Base-by-base conservation (phyloP, 2,329 filamentous ascomycete species). In the Pestalotiopsis sp. region DNA sequence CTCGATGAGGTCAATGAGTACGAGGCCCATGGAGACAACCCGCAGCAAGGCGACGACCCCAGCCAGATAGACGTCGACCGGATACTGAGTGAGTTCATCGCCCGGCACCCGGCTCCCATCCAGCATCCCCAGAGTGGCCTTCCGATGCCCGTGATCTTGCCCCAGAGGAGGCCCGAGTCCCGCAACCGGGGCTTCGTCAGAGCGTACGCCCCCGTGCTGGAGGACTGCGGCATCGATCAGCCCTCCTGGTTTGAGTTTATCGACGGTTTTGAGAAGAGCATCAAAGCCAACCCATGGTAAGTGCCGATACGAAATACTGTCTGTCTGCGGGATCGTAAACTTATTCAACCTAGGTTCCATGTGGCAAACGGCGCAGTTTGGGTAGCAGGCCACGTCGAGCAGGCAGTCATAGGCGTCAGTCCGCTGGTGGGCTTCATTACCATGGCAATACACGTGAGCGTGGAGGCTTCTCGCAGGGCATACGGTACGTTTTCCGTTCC, bases 131-230 rank as follows among this genome's bases (percentile, higher is more conserved):
- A 59, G 6, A 31, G 20, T n/a, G 41, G 12, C 36, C 64, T 70
- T 9, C 31, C 52, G 23, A 39, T 70, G 25, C 82, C 82, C 1
- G 80, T 85, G 23, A 79, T 84, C 36, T 74, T 85, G 1, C 81
- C 83, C 0, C 83, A 85, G 68, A 76, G 82, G 0, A 77, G 83
- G 3, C 82, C 83, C 0, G 75, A 77, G 2, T 76, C 77, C 36
- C 81, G 80, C 62, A 69, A 71, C 1, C 76, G 82, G 23, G 83
- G 83, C 0, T 84, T 84, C 70, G 76, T 84, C 4, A 78, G 80
- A 9, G 83, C 82, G 1, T 85, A 85, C 69, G 77, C 82, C 0
- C 83, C 83, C 0, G 75, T 80, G 1, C 76, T 85, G 0, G 73
- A 74, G 9, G 71, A 79, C 14, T 72, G 73, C 14, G 82, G 79